A percentile compares a stretch with the other conserved stretches of the same genome.
phyloP scores from a whole-genome alignment of 768 basidiomycete species.

The Phlebiopsis gigantea region DNA sequence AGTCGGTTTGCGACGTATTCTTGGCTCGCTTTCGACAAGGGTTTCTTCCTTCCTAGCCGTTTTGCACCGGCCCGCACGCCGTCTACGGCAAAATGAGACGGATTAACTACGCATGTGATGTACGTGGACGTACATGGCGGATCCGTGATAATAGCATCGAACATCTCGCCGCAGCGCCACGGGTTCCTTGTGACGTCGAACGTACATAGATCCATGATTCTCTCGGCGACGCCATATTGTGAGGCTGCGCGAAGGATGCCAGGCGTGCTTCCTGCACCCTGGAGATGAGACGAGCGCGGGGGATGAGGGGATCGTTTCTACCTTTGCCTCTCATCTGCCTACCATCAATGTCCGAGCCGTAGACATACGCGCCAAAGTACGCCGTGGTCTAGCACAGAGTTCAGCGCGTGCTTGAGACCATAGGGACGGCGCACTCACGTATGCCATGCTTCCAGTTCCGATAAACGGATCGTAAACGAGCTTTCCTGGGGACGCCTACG shows the following conservation, averaged over 20 bases:
- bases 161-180: slow-evolving; percentile 82
- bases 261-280: slow-evolving; percentile 35
- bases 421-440: slow-evolving; percentile 44
- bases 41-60: slow-evolving; percentile 63
- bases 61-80: slow-evolving; percentile 90
- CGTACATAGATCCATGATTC: slow-evolving; percentile 80
- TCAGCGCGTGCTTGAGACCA: not conserved
- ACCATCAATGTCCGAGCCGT: slow-evolving; percentile 96
- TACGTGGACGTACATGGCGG: slow-evolving; percentile 69
- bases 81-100: slow-evolving; percentile 41
- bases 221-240: slow-evolving; percentile 73
- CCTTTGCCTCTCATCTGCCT: slow-evolving; percentile 96
- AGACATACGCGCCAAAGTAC: slow-evolving; percentile 80
- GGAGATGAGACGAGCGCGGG: not conserved
- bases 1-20: slow-evolving; percentile 21
- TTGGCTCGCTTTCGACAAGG: slow-evolving; percentile 24
- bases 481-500: slow-evolving; percentile 80
- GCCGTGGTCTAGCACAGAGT: slow-evolving; percentile 59
- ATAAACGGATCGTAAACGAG: slow-evolving; percentile 94
- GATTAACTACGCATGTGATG: not conserved
- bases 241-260: slow-evolving; percentile 77
- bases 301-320: slow-evolving; percentile 22
- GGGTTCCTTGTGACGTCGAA: slow-evolving; percentile 93
- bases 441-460: slow-evolving; percentile 89
- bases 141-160: slow-evolving; percentile 94